Conservation (phyloP, 257 asterid species). For the Cynanchum wilfordii region DNA sequence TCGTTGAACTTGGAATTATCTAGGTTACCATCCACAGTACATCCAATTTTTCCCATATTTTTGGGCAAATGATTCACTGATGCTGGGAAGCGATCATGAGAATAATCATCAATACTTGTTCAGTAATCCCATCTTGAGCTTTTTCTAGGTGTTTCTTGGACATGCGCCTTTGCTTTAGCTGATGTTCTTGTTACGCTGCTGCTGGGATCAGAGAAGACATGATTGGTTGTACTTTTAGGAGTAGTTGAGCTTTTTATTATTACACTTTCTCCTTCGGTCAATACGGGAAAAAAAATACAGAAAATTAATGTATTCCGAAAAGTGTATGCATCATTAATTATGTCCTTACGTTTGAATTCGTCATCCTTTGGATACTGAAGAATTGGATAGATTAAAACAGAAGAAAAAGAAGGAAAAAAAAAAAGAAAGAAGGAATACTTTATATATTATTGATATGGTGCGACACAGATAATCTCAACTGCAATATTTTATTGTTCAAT, state of each 20-base stretch:
- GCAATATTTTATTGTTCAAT: too few relatives aligned
- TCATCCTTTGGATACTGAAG: neutral
- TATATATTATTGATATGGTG: too few relatives aligned
- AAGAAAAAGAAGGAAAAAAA: too few relatives aligned
- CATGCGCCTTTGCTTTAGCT: neutral
- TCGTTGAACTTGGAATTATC: conserved; percentile 27
- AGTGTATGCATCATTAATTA: too few relatives aligned
- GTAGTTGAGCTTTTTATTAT: too few relatives aligned
- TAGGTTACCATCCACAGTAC: conserved; percentile 34
- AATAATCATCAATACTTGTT: neutral
- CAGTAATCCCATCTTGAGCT: neutral
- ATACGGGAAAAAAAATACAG: too few relatives aligned
- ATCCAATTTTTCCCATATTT: conserved; percentile 45
- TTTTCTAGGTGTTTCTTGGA: neutral
- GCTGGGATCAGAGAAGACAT: neutral
- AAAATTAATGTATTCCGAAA: too few relatives aligned
- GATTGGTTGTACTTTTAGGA: neutral
- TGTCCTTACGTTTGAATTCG: neutral
- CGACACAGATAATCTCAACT: too few relatives aligned
- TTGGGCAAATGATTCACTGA: neutral
- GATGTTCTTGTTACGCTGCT: neutral
- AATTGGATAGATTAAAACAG: too few relatives aligned
- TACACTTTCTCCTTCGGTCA: too few relatives aligned
- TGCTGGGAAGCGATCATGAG: neutral
- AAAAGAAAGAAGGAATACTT: too few relatives aligned